Base-by-base conservation (phyloP, 108 stramenopile species). In the Cyclotella atomus region DNA sequence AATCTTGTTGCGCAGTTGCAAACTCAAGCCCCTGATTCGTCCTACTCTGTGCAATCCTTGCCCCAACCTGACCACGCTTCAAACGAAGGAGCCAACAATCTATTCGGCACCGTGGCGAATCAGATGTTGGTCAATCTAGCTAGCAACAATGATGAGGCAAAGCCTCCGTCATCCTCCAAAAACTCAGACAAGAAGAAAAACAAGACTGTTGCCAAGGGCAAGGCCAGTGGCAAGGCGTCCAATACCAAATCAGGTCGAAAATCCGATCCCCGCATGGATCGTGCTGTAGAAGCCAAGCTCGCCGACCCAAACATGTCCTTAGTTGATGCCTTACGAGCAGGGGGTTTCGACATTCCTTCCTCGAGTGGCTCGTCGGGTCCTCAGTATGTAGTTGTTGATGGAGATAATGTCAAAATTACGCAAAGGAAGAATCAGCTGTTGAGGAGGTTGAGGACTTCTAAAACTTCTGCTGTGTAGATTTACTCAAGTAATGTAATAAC, bases 381-480 rank as follows among this genome's bases (percentile, higher is more conserved):
- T 32, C 70, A 71, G 34, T 70, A 57, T 32, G 27, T 59, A 14
- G 56, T 79, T 32, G 43, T 85, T 2, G 92, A 94, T 68, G 38
- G 72, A 0, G 89, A 94, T 43, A 81, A 85, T 35, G 86, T 94
- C 10, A 90, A 85, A 24, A 77, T 94, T 10, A 86, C 85, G 21
- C 93, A 94, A 59, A 71, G 93, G 25, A 94, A 91, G 67, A 94
- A 94, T 67, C 93, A 94, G 62, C 65, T 94, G 45, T 77, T 83
- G 41, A 75, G 93, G 34, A 75, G 93, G 50, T 43, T 91, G 34
- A 84, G 93, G 15, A 69, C 88, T 41, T 83, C 85, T 28, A 81
- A 84, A 29, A 87, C 38, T n/a, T n/a, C n/a, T n/a, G n/a, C n/a
- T n/a, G n/a, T n/a, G n/a, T n/a, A n/a, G n/a, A n/a, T n/a, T n/a